Conservation (phyloP, 2,329 filamentous ascomycete genomes). For the Alternaria alternata region DNA sequence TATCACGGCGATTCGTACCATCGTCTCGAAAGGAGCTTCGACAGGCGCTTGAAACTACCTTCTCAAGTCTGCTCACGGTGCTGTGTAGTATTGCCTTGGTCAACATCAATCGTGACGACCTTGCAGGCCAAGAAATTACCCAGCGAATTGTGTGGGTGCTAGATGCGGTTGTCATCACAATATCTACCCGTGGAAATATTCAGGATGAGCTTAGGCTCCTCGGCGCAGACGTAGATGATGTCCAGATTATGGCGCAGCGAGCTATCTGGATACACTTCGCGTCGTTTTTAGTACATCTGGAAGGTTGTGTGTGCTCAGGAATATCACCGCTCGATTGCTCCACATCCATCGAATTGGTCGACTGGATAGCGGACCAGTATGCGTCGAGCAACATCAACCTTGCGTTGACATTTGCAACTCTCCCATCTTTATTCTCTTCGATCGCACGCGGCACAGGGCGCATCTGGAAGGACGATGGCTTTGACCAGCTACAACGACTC, state of each 20-base stretch:
- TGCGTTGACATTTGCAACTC: slow-evolving; percentile 31
- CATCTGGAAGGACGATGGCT: slow-evolving; percentile 45
- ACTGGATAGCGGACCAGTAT: slow-evolving; percentile 36
- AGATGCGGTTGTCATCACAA: slow-evolving; percentile 34
- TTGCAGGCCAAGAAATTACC: slow-evolving; percentile 20
- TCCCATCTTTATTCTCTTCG: slow-evolving; percentile 43
- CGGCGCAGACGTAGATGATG: slow-evolving; percentile 31
- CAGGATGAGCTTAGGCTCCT: slow-evolving; percentile 33
- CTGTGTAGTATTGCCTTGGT: slow-evolving; percentile 45
- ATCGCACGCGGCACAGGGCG: slow-evolving; percentile 48
- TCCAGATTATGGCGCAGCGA: slow-evolving; percentile 41
- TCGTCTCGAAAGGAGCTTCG: slow-evolving; percentile 40
- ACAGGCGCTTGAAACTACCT: slow-evolving; percentile 46
- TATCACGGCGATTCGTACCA: slow-evolving; percentile 32
- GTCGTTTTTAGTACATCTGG: slow-evolving; percentile 36
- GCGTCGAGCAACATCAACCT: slow-evolving; percentile 29
- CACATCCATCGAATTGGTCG: slow-evolving; percentile 25
- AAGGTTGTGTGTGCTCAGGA: slow-evolving; percentile 10
- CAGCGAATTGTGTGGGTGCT: slow-evolving; percentile 34
- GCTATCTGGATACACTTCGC: slow-evolving; percentile 39
- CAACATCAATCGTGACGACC: slow-evolving; percentile 30
- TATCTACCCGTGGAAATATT: slow-evolving; percentile 36
- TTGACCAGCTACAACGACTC: slow-evolving; percentile 43
- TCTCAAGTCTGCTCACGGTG: slow-evolving; percentile 46
- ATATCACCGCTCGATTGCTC: slow-evolving; percentile 18